phyloP scores from a whole-genome alignment of 2,329 filamentous ascomycete species.

The Calonectria pseudoturangicola region DNA sequence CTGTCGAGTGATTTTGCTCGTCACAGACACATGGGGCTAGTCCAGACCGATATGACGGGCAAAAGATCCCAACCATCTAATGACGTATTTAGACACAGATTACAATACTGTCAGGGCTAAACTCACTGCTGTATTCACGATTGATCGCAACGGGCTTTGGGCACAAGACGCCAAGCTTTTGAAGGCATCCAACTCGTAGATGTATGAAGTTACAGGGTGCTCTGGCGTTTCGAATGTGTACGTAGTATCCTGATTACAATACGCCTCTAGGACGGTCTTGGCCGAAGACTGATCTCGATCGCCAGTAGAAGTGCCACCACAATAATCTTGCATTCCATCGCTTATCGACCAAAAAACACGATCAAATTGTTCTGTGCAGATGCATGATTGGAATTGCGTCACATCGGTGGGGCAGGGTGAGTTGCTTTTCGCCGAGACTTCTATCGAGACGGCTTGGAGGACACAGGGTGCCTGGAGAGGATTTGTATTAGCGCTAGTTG shows the following conservation, averaged over 20 bases:
- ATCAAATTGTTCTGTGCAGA: background rate
- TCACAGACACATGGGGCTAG: conserved; percentile 15
- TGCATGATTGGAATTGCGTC: conserved; percentile 11
- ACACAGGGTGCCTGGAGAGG: background rate
- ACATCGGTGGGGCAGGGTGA: background rate
- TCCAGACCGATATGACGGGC: background rate
- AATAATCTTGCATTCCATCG: background rate
- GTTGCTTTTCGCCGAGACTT: background rate
- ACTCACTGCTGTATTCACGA: background rate
- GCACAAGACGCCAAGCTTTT: background rate
- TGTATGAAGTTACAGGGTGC: conserved; percentile 3
- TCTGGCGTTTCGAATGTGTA: background rate
- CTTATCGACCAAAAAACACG: background rate
- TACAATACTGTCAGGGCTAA: background rate
- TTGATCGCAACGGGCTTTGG: background rate
- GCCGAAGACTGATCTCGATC: conserved; percentile 1
- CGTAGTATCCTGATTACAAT: conserved; percentile 19
- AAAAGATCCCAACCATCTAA: background rate
- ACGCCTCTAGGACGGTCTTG: background rate
- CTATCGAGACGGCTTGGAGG: background rate
- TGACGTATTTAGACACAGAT: background rate
- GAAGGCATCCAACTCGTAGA: conserved; percentile 19
- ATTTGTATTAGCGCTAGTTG: background rate
- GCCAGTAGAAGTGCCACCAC: background rate
- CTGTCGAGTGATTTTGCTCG: background rate